Evolutionary conservation across 148 eudicot genomes (phyloP).

Genomic region (Rhododendron simsii): DNA sequence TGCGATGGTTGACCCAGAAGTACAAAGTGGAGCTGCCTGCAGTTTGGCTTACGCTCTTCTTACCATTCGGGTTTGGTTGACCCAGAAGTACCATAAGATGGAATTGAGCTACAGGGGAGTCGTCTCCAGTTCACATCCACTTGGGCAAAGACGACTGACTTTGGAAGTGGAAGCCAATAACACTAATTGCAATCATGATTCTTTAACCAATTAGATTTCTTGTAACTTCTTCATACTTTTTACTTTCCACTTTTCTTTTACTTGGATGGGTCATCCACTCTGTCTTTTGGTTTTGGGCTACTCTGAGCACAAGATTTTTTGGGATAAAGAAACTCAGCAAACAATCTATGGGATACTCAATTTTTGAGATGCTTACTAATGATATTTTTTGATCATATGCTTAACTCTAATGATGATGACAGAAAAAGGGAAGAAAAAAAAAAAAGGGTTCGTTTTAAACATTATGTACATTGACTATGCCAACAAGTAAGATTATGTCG

Average conservation of each 20-base stretch:
- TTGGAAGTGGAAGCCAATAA: too few species aligned
- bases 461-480: not conserved
- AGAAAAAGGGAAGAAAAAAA: not conserved
- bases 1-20: too few species aligned
- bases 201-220: too few species aligned
- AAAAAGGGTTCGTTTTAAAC: not conserved
- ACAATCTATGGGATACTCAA: too few species aligned
- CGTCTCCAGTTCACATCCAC: not conserved
- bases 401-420: not conserved
- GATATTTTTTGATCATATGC: too few species aligned
- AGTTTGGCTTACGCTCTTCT: too few species aligned
- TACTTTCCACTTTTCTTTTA: not conserved
- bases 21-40: too few species aligned
- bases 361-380: not conserved
- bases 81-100: not conserved
- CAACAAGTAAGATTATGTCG: too few species aligned
- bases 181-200: too few species aligned
- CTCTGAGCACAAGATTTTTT: not conserved
- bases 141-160: not conserved
- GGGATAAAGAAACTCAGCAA: not conserved
- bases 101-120: not conserved
- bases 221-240: too few species aligned
- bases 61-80: not conserved
- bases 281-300: too few species aligned
- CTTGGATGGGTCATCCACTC: too few species aligned